Evolutionary conservation across 352 stramenopile genomes (phyloP).

Genomic region (Globisporangium emineosum): DNA sequence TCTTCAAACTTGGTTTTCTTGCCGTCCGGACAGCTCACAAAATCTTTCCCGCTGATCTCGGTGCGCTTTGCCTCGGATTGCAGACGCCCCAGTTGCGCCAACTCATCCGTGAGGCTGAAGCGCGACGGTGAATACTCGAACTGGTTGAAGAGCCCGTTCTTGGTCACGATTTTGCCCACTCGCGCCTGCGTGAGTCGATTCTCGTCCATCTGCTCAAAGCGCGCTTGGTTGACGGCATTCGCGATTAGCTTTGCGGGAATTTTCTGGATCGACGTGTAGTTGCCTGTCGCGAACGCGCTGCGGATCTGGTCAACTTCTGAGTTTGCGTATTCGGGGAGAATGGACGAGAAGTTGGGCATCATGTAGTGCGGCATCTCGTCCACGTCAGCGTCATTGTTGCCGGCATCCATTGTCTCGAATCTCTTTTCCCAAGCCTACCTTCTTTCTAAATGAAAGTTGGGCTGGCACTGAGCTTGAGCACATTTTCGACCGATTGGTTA

Average conservation of each 20-base stretch:
- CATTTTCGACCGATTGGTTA: background rate
- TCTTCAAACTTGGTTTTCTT: slow-evolving; percentile 73
- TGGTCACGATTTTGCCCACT: slow-evolving; percentile 47
- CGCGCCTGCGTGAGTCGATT: slow-evolving; percentile 49
- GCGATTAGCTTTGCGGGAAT: slow-evolving; percentile 48
- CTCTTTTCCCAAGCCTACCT: background rate
- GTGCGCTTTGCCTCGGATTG: slow-evolving; percentile 63
- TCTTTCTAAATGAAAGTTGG: background rate
- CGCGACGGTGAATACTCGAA: slow-evolving; percentile 80
- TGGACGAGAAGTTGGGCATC: slow-evolving; percentile 78
- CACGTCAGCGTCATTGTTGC: slow-evolving; percentile 13
- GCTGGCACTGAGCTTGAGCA: background rate
- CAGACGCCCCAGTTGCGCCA: slow-evolving; percentile 64
- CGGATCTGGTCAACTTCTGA: slow-evolving; percentile 73
- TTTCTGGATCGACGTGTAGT: slow-evolving; percentile 68
- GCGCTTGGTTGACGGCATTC: slow-evolving; percentile 60
- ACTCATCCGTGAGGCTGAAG: slow-evolving; percentile 56
- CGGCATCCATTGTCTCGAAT: slow-evolving; percentile 7
- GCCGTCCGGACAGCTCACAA: slow-evolving; percentile 47
- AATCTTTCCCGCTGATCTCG: slow-evolving; percentile 68
- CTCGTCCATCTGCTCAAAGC: slow-evolving; percentile 76
- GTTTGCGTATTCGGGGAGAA: slow-evolving; percentile 79
- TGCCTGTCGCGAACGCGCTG: slow-evolving; percentile 61
- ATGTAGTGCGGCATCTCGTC: slow-evolving; percentile 66
- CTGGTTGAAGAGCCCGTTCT: slow-evolving; percentile 69